Evolutionary conservation across 108 stramenopile genomes (phyloP).

Genomic region (Skeletonema tropicum): DNA sequence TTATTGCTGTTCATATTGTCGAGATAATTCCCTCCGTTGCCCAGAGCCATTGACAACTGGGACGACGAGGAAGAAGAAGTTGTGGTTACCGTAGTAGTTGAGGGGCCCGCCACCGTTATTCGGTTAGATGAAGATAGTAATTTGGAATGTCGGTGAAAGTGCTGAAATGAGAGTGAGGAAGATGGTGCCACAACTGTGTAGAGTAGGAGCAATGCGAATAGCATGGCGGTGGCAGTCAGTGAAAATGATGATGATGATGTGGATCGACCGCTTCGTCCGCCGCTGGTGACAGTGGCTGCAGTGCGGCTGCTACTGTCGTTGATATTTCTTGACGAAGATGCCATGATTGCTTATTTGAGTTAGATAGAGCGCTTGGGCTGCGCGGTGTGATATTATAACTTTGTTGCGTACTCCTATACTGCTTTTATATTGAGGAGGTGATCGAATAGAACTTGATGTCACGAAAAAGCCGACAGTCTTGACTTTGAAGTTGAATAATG

Average conservation of each 20-base stretch:
- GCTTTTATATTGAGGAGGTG: no score
- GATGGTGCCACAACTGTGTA: neutral
- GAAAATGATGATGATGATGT: neutral
- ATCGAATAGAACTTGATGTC: no score
- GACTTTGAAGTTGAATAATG: no score
- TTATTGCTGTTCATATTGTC: constrained; percentile 13
- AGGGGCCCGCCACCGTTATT: no score
- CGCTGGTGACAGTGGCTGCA: no score
- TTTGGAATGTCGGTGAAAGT: neutral
- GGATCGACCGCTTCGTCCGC: neutral
- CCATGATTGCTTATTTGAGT: neutral
- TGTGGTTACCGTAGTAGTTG: no score
- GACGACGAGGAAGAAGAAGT: no score
- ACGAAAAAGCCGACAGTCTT: no score
- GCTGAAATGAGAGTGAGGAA: neutral
- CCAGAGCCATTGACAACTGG: constrained; percentile 7
- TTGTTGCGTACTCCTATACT: no score
- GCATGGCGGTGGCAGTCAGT: neutral
- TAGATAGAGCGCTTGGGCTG: no score
- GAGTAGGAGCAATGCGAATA: constrained; percentile 2
- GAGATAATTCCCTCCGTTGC: constrained; percentile 20
- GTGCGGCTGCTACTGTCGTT: neutral
- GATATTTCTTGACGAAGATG: neutral
- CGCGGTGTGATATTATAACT: no score
- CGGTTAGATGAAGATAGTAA: neutral